Percentiles rank a stretch among this genome's conserved stretches.
Conservation (phyloP, 176 grass and related monocot genomes). For the Phyllostachys edulis region DNA sequence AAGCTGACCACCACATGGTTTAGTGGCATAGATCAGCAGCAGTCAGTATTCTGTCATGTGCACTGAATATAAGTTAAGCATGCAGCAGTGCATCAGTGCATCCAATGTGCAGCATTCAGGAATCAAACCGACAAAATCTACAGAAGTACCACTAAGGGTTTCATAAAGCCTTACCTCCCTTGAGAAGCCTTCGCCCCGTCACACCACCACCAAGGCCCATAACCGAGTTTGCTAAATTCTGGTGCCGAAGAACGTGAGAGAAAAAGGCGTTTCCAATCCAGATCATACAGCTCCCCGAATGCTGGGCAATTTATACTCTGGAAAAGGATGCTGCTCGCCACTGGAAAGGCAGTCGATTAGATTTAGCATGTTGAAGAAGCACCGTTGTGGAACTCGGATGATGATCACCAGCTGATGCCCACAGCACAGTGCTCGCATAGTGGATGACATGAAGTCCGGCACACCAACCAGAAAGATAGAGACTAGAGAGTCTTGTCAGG, state of each 20-base stretch:
- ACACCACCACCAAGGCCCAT: not conserved
- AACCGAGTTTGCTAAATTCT: not conserved
- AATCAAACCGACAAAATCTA: not conserved
- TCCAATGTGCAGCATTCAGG: conserved; percentile 31
- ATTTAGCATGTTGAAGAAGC: not conserved
- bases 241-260: not conserved
- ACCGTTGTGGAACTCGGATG: not conserved
- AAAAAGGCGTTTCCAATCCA: not conserved
- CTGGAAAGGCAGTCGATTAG: conserved; percentile 26
- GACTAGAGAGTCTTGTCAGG: conserved; percentile 13
- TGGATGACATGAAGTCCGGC: conserved; percentile 27
- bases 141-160: not conserved
- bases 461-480: conserved; percentile 35
- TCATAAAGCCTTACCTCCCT: not conserved
- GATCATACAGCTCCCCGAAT: conserved; percentile 36
- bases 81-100: conserved; percentile 11
- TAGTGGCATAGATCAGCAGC: conserved; percentile 34
- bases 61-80: conserved; percentile 7
- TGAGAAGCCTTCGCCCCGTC: not conserved
- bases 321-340: conserved; percentile 42
- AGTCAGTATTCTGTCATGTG: conserved; percentile 38
- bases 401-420: conserved; percentile 22
- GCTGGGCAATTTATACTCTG: conserved; percentile 14
- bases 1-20: conserved; percentile 46
- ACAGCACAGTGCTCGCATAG: conserved; percentile 21